Evolutionary conservation across 768 basidiomycete species (phyloP), one percentile per base, ranked within the genome.

Genomic region (Gautieria morchelliformis): DNA sequence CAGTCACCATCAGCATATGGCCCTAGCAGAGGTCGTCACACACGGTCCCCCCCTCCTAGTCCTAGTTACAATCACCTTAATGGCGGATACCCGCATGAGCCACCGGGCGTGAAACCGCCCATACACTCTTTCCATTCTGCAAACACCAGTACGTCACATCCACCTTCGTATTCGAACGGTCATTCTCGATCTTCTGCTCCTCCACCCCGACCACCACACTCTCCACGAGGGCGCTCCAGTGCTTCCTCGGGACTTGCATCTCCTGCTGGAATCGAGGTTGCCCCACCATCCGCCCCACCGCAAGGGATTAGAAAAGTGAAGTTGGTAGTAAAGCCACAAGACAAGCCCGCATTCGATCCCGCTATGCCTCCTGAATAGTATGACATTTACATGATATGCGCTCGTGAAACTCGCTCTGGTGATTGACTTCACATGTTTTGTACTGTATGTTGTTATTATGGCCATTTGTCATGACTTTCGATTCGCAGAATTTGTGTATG

Each of bases 281-380:
- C 30, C 11, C 55, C 45, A 9, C 41, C 45, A 45, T 56, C 55
- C 2, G 45, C 33, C 30, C 33, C 45, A 33, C 46, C 55, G 14
- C 55, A 56, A 56, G 46, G 27, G 5, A 56, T 56, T 33, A 30
- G 35, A 42, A 56, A 56, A n/a, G 41, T 47, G 20, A 56, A 56
- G 33, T 37, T 56, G 15, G 14, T 56, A 22, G 55, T 56, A 20
- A 56, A 32, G 17, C 53, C 53, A 19, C 53, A 56, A 49, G 55
- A 49, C 19, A 33, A 33, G 30, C 46, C 24, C 9, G 20, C 32
- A 5, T 12, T 3, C 33, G 55, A 48, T 12, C 20, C 45, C 32
- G 11, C 24, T 14, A 47, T 48, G 47, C 35, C 45, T 47, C 45
- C 33, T 49, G 55, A 47, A 56, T 46, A 42, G 46, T 56, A 35